Evolutionary conservation across 371 early-diverging fungal species (phyloP), one percentile per base, ranked within the genome.

Genomic region (Mortierella polycephala): DNA sequence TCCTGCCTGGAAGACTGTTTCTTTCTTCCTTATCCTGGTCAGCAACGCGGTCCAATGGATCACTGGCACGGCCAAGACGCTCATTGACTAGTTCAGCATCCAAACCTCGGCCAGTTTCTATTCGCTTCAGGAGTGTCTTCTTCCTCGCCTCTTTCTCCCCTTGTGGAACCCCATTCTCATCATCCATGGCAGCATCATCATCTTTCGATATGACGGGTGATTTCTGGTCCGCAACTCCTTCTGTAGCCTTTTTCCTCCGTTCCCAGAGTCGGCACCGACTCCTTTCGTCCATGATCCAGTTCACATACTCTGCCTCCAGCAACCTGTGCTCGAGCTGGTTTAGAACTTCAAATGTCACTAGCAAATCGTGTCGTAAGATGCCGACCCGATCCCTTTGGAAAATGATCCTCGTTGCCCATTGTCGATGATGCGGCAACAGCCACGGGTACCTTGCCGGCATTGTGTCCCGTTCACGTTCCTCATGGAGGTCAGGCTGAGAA

Each of bases 271-370:
- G 81, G 53, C 89, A 89, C 18, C 83, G 74, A 10, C 84, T 74
- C 30, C 84, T 71, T 1, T 83, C 83, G 62, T 89, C 89, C 83
- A 89, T 79, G 55, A 89, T 62, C 89, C 89, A 89, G 53, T 89
- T 89, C 47, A 84, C 69, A 59, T 88, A 89, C 65, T 87, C 89
- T 9, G 85, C 83, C 53, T 88, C 86, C 57, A 87, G 56, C 40
- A 89, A 62, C 30, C 85, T 85, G 18, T 81, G 80, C 68, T 89
- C 89, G 9, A 88, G 74, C 57, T 87, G 84, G 56, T 88, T 89
- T 39, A 89, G 80, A 6, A 84, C 69, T 45, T 85, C 85, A 71
- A 89, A 89, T 21, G 86, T 83, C 39, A 86, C 83, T 66, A 89
- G 62, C 20, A 85, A 75, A 70, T 89, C 88, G 59, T 89, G 85